Evolutionary conservation across 2,329 filamentous ascomycete species (phyloP).

Genomic region (Curvularia spicifera): DNA sequence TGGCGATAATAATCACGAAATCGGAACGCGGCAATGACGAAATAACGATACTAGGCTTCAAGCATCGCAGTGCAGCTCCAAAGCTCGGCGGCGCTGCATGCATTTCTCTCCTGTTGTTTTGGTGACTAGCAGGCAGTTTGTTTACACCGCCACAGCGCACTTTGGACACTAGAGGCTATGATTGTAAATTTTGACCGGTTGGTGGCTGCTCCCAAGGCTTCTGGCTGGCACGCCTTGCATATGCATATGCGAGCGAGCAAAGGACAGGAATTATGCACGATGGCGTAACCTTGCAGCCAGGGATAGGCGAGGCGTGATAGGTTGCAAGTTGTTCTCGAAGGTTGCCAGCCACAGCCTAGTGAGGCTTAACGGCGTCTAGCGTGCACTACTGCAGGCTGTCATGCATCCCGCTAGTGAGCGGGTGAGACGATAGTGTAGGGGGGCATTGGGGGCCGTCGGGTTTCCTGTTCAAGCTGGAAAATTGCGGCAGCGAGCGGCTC

Average conservation of each 20-base stretch:
- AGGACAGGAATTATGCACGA: constrained; percentile 8
- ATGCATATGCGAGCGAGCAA: constrained; percentile 17
- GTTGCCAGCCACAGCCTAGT: constrained; percentile 12
- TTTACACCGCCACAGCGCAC: constrained; percentile 11
- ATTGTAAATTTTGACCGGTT: constrained; percentile 11
- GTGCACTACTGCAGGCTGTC: constrained; percentile 16
- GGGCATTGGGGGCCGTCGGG: constrained; percentile 4
- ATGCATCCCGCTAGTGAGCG: constrained; percentile 14
- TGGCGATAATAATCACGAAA: neutral
- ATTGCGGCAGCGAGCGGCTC: constrained; percentile 18
- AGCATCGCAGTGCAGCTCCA: neutral
- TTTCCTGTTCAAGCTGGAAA: constrained; percentile 6
- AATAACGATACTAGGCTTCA: constrained; percentile 5
- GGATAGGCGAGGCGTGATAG: constrained; percentile 9
- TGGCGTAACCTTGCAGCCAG: constrained; percentile 8
- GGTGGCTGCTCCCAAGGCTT: constrained; percentile 5
- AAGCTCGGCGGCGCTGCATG: neutral
- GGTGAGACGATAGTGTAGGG: constrained; percentile 9
- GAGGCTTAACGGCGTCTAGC: constrained; percentile 20
- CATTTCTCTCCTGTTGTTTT: neutral
- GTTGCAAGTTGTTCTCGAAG: constrained; percentile 10
- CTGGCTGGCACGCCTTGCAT: constrained; percentile 2
- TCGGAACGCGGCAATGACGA: constrained; percentile 10
- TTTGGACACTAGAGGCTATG: neutral
- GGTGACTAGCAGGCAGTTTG: neutral